Conservation (phyloP, 352 stramenopile genomes). For the Phytopythium aichiense region DNA sequence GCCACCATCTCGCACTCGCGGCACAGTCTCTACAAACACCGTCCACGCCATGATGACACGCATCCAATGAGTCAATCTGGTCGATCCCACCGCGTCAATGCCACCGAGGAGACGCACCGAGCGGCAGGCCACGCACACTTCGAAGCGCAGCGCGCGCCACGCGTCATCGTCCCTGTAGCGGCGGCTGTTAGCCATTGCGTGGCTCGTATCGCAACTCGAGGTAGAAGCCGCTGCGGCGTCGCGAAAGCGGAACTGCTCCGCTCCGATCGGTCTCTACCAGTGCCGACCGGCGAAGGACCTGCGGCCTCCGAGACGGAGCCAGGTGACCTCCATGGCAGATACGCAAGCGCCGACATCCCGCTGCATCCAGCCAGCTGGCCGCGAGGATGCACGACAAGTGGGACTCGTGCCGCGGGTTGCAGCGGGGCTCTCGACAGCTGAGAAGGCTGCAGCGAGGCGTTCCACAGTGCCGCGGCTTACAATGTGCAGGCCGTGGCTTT, state of each 20-base stretch:
- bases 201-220: neutral
- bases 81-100: neutral
- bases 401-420: neutral
- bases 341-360: neutral
- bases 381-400: neutral
- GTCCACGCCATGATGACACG: neutral
- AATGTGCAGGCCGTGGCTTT: too few relatives aligned
- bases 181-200: conserved; percentile 7
- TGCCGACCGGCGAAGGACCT: neutral
- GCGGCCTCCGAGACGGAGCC: neutral
- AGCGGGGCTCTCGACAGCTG: too few relatives aligned
- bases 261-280: neutral
- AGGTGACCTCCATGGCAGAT: neutral
- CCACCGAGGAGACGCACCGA: neutral
- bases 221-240: neutral
- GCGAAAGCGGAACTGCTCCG: neutral
- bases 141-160: conserved; percentile 1
- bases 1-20: conserved; percentile 2
- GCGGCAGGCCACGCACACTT: conserved; percentile 2
- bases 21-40: neutral
- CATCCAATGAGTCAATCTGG: neutral
- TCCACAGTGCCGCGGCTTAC: too few relatives aligned
- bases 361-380: conserved; percentile 6
- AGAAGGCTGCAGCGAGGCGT: too few relatives aligned
- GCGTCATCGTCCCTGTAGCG: neutral